Base-by-base conservation (phyloP, 2,329 filamentous ascomycete genomes). In the Fragosphaeria purpurea region DNA sequence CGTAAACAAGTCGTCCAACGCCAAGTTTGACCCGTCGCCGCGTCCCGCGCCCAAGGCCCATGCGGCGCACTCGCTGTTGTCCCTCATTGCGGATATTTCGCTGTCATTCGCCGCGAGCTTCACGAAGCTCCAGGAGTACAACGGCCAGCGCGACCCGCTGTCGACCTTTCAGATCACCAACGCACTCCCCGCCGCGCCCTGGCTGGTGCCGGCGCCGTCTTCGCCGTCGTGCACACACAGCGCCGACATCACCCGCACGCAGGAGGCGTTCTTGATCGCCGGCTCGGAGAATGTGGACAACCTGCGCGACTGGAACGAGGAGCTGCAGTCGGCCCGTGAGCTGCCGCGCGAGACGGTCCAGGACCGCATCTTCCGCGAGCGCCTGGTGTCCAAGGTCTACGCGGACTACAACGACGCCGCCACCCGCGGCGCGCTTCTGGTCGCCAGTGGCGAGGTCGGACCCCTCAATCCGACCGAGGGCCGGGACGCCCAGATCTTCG, bases 361-460 rank as follows among this genome's bases (percentile, higher is more conserved):
- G 67, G 93, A 98, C 63, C 83, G 91, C 49, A 90, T 98, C 13
- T 97, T 97, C 77, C 81, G 93, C 34, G 93, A 98, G 68, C 83
- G 93, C 35, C 75, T 98, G 50, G 86, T 93, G 7, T 93, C 89
- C 12, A 98, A 98, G 72, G 80, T 98, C 1, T 97, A 95, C 64
- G 93, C 93, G 9, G 93, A 98, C 67, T 98, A 96, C 69, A 95
- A 91, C 56, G 93, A 98, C 64, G 91, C 93, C 44, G 93, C 94
- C 50, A 86, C 89, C 41, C 83, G 88, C 55, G 93, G 93, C 55
- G 91, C 93, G 35, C 86, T 96, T 44, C 74, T 97, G 58, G 91
- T 98, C 49, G 91, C 90, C 31, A 80, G 88, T 51, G 93, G 93
- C 49, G 93, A 98, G 66, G 86, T 98, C 56, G 83, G 89, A 22